Evolutionary conservation across 2,329 filamentous ascomycete species (phyloP), one percentile per base, ranked within the genome.

Genomic region (Neocucurbitaria cava): DNA sequence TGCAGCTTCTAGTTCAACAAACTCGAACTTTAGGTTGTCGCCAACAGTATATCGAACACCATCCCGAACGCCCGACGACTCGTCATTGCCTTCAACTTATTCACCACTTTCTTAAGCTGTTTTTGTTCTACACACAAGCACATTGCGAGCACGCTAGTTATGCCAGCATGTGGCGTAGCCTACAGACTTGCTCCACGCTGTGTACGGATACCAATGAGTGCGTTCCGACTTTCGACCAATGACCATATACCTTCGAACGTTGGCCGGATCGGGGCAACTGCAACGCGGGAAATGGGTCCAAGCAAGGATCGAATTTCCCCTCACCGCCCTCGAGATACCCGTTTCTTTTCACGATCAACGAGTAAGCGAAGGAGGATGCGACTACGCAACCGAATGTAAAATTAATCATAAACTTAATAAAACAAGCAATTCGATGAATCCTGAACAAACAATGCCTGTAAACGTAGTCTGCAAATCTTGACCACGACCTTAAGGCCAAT

Each of bases 31-130:
- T 43, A 56, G 56, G 24, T 44, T 66, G 40, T 59, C 64, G 40
- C 58, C 66, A 23, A 60, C 64, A 26, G 59, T 68, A 28, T 67
- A 68, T 46, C 62, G 56, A 30, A 59, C 59, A 49, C 63, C 64
- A 26, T 42, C 55, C n/a, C 44, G 46, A 11, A 28, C 21, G 23
- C 38, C 40, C 33, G 43, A 54, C 36, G 26, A 30, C 30, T 40
- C 42, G 26, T 35, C 35, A 24, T 3, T 50, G 47, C 55, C 58
- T 17, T 58, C 61, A 17, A 68, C 56, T 42, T 69, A 69, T 33
- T 67, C 65, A 20, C 65, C 65, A 17, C 50, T 67, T 30, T 43
- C 50, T 2, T 46, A 58, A 59, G 35, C 49, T 33, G 18, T 26
- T 28, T n/a, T 11, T 11, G 13, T 31, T 7, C 30, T 31, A 31